These are phyloP conservation scores for Cladosporium cucumerinum DNA, from an alignment of 2,329 filamentous ascomycete genomes.

Conservation along the genomic window DNA sequence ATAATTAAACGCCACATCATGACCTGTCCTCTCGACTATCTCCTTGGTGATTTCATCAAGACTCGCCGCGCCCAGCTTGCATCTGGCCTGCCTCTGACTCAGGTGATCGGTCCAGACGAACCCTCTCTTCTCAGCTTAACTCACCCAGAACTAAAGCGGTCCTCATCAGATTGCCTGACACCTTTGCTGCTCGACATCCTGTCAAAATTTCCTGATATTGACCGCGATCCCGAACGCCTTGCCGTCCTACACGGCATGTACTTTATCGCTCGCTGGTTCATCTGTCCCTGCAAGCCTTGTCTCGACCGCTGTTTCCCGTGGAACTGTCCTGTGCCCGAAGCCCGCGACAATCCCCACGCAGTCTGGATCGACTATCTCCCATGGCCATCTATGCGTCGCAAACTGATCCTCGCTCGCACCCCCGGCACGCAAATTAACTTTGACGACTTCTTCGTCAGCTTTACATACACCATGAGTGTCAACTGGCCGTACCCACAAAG, in stretches of 20 bases:
- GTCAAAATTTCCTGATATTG: slow-evolving; percentile 76
- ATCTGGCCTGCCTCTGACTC: slow-evolving; percentile 61
- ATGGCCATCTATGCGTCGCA: slow-evolving; percentile 73
- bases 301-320: slow-evolving; percentile 74
- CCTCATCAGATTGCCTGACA: slow-evolving; percentile 58
- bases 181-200: slow-evolving; percentile 84
- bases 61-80: slow-evolving; percentile 64
- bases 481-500: slow-evolving; percentile 82
- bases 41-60: slow-evolving; percentile 76
- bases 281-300: slow-evolving; percentile 74
- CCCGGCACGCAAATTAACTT: slow-evolving; percentile 52
- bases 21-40: slow-evolving; percentile 72
- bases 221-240: slow-evolving; percentile 74
- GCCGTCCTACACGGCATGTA: slow-evolving; percentile 86
- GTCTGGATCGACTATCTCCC: slow-evolving; percentile 80
- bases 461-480: slow-evolving; percentile 68
- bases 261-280: slow-evolving; percentile 76
- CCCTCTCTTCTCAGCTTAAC: slow-evolving; percentile 76
- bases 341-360: slow-evolving; percentile 67
- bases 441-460: slow-evolving; percentile 80
- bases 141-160: slow-evolving; percentile 54
- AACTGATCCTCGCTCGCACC: slow-evolving; percentile 47
- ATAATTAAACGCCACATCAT: neutral
- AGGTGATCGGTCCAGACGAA: slow-evolving; percentile 72
- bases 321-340: slow-evolving; percentile 63